Evolutionary conservation across 1,139 yeast species (phyloP).

Genomic region (Nadsonia starkeyi-henricii): DNA sequence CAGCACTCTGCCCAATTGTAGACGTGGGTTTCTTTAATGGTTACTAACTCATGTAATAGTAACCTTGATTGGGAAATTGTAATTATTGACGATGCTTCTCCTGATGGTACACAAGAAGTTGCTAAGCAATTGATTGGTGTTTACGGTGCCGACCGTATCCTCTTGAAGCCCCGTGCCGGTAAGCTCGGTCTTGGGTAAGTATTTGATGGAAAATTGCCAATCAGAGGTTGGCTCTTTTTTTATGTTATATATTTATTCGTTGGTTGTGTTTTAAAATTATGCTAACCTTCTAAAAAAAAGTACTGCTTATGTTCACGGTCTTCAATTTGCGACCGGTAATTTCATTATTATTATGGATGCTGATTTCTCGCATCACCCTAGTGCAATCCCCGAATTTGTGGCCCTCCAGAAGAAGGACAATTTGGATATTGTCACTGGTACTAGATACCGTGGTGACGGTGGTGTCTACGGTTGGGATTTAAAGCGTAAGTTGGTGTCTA

Average conservation of each 20-base stretch:
- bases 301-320: slow-evolving; percentile 72
- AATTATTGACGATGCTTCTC: slow-evolving; percentile 70
- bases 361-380: slow-evolving; percentile 69
- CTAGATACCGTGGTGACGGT: slow-evolving; percentile 70
- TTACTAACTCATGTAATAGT: slow-evolving; percentile 7
- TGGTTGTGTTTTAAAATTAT: too few relatives aligned
- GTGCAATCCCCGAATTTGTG: slow-evolving; percentile 65
- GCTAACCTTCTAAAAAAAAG: slow-evolving; percentile 7
- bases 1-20: not conserved
- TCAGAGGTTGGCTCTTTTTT: not conserved
- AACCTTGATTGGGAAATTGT: slow-evolving; percentile 63
- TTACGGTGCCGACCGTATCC: slow-evolving; percentile 51
- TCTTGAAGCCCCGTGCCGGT: slow-evolving; percentile 62
- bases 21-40: not conserved
- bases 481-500: slow-evolving; percentile 62
- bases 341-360: slow-evolving; percentile 79
- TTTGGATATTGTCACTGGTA: slow-evolving; percentile 74
- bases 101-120: slow-evolving; percentile 69
- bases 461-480: slow-evolving; percentile 83
- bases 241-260: not conserved
- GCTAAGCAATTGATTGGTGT: slow-evolving; percentile 51
- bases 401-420: slow-evolving; percentile 49
- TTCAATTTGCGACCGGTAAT: slow-evolving; percentile 59
- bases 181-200: slow-evolving; percentile 54
- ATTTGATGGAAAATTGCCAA: not conserved